A percentile compares a stretch with the other conserved stretches of the same genome.
These are phyloP conservation scores for Hypholoma sublateritium DNA, from an alignment of 768 basidiomycete species.

Conservation along the genomic window DNA sequence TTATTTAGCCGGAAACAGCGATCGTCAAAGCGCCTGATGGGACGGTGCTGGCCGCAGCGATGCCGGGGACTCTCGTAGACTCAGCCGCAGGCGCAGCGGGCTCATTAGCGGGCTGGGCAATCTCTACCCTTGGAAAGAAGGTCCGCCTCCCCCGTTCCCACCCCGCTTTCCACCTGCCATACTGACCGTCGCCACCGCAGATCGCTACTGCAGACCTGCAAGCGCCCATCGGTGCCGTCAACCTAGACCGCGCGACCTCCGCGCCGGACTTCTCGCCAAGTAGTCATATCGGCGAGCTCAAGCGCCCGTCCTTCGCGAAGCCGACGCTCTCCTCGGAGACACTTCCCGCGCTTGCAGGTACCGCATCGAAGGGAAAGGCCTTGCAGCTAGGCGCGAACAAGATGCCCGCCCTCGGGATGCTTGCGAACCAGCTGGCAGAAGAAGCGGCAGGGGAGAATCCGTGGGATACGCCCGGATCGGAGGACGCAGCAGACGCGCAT, in stretches of 20 bases:
- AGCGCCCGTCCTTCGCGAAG: constrained; percentile 19
- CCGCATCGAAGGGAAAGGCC: constrained; percentile 45
- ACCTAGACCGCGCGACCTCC: constrained; percentile 40
- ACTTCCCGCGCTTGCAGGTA: constrained; percentile 7
- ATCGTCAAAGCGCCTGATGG: constrained; percentile 27
- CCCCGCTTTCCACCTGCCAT: background rate
- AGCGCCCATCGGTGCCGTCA: constrained; percentile 50
- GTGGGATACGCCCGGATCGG: background rate
- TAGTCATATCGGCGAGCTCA: constrained; percentile 25
- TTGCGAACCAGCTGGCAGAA: constrained; percentile 59
- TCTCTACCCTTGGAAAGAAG: constrained; percentile 85
- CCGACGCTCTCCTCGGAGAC: constrained; percentile 12
- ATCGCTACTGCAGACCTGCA: constrained; percentile 74
- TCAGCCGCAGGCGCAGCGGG: constrained; percentile 91
- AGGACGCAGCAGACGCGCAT: background rate
- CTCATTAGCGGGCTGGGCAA: constrained; percentile 94
- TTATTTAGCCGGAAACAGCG: constrained; percentile 38
- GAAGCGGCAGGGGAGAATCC: constrained; percentile 42
- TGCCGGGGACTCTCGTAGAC: constrained; percentile 64
- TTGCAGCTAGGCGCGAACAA: constrained; percentile 72
- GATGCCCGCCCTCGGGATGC: constrained; percentile 29
- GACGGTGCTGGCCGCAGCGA: constrained; percentile 28
- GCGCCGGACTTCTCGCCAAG: constrained; percentile 34
- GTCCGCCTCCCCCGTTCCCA: constrained; percentile 32
- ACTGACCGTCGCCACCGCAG: constrained; percentile 32